Base-by-base conservation (phyloP, 805 yeast species). In the Candida golubevii region DNA sequence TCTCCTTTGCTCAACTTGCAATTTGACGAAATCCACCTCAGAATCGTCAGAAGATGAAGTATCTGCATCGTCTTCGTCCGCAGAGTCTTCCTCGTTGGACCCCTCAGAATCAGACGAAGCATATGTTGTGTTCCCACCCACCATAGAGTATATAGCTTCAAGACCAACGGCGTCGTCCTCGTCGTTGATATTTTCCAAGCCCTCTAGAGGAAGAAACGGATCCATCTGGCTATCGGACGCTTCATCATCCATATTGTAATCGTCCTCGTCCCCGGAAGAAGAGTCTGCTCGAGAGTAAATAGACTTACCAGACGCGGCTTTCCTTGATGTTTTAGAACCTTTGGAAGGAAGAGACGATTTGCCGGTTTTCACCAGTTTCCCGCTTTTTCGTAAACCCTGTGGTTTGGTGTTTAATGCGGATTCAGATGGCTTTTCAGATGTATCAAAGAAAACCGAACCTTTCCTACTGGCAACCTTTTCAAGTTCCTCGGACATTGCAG, bases 21-120 rank as follows among this genome's bases (percentile, higher is more conserved):
- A 63, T 59, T 77, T 78, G 12, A 85, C 86, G 59, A 82, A 83
- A 63, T 85, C 91, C 2, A 84, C 80, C 52, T 79, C 81, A 32
- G 80, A 81, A 52, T 81, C 88, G 53, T 79, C 83, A 6, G 53
- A 48, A 4, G 56, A 53, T 0, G 83, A 78, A 7, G 42, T 38
- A 23, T 46, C 48, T 28, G 34, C 39, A 5, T 46, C 51, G 23
- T 57, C 60, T 5, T 46, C 51, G 14, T 57, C 60, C 12, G 54
- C 58, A 12, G 50, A 56, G 13, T 43, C 46, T 5, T 43, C 46
- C 10, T 63, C 70, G 13, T 62, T 72, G 7, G 62, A 67, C 11
- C 62, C 72, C 14, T 53, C 71, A 9, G 50, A 44, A 26, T 59
- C 59, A 3, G 73, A 44, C 30, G 36, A 38, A 18, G 30, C 31